phyloP scores from a whole-genome alignment of 768 basidiomycete species.

The Collybiopsis luxurians region DNA sequence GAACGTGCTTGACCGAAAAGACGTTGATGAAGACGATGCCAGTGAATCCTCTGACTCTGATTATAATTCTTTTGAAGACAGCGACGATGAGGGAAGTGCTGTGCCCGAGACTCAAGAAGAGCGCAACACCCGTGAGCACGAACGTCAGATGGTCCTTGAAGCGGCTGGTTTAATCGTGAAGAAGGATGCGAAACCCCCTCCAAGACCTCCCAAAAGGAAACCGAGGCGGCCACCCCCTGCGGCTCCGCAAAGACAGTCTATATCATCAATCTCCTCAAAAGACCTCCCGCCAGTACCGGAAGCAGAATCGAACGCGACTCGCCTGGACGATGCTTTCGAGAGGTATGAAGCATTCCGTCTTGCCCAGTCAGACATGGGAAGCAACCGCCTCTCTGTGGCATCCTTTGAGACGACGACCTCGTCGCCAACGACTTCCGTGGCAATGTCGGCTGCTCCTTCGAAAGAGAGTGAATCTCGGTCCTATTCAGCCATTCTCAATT shows the following conservation, averaged over 20 bases:
- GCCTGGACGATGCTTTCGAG: slow-evolving; percentile 83
- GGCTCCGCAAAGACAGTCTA: slow-evolving; percentile 35
- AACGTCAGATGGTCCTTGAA: slow-evolving; percentile 80
- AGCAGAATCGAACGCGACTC: slow-evolving; percentile 35
- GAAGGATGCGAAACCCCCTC: slow-evolving; percentile 51
- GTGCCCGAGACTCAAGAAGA: slow-evolving; percentile 48
- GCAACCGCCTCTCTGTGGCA: slow-evolving; percentile 60
- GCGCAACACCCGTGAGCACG: slow-evolving; percentile 56
- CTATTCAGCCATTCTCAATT: slow-evolving; percentile 54
- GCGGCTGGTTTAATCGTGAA: slow-evolving; percentile 85
- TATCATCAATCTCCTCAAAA: slow-evolving; percentile 32
- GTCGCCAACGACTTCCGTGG: slow-evolving; percentile 38
- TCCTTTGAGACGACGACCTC: slow-evolving; percentile 50
- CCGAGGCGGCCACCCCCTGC: slow-evolving; percentile 49
- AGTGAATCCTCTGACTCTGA: slow-evolving; percentile 28
- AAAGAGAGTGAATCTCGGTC: slow-evolving; percentile 32
- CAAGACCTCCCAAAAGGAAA: slow-evolving; percentile 32
- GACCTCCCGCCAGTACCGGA: slow-evolving; percentile 56
- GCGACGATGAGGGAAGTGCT: slow-evolving; percentile 33
- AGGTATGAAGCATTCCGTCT: slow-evolving; percentile 84
- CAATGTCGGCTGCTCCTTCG: slow-evolving; percentile 24
- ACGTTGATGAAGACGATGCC: slow-evolving; percentile 22
- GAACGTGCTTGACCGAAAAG: slow-evolving; percentile 19
- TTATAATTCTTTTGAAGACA: slow-evolving; percentile 39
- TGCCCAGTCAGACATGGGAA: slow-evolving; percentile 33